Evolutionary conservation across 176 grass and related monocot genomes (phyloP).

Genomic region (Musa beccarii): DNA sequence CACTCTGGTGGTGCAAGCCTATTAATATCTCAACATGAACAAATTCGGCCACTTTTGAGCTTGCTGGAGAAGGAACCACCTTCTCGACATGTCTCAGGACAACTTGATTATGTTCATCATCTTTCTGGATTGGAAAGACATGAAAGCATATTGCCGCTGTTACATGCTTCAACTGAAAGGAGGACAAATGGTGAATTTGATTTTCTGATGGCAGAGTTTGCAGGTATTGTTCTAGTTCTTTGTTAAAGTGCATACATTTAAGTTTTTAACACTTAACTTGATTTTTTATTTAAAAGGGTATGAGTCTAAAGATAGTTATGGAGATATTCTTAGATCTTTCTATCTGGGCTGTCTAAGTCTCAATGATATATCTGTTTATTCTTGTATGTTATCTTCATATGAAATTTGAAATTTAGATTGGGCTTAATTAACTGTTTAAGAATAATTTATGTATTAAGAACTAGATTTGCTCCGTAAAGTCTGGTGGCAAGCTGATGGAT

Average conservation of each 20-base stretch:
- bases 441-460: no score
- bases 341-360: no score
- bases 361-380: no score
- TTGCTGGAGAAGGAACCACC: slow-evolving; percentile 93
- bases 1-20: slow-evolving; percentile 18
- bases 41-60: slow-evolving; percentile 82
- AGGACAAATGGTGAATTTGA: slow-evolving; percentile 90
- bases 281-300: no score
- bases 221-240: slow-evolving; percentile 27
- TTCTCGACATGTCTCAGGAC: slow-evolving; percentile 91
- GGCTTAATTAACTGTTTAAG: no score
- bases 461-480: no score
- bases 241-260: no score
- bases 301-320: neutral
- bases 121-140: slow-evolving; percentile 89
- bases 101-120: slow-evolving; percentile 77
- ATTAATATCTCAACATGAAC: slow-evolving; percentile 42
- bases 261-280: no score
- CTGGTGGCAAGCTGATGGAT: no score
- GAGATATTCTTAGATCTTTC: no score
- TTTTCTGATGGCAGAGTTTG: slow-evolving; percentile 83
- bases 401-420: no score
- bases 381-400: no score
- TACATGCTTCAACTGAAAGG: slow-evolving; percentile 78
- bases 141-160: slow-evolving; percentile 91